Evolutionary conservation across 2,329 filamentous ascomycete genomes (phyloP), one percentile per base, ranked within the genome.

Genomic region (Alternaria atra): DNA sequence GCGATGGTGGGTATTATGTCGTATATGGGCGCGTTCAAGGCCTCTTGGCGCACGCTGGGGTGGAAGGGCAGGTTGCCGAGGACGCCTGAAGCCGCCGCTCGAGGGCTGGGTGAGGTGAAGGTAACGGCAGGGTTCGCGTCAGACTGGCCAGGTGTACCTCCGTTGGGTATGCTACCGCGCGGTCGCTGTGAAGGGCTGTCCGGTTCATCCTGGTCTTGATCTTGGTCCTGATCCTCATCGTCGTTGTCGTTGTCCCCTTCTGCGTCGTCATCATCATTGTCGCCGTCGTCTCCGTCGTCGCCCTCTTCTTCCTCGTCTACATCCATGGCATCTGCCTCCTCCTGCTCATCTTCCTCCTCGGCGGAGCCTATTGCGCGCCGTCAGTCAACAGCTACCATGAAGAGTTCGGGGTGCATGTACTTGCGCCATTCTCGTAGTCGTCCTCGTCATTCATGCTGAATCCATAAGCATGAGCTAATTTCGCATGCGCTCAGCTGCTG

Each of bases 1-100:
- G 95, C 95, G 81, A 98, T 98, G 23, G 95, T 98, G 2, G 95
- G 95, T 1, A 97, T 91, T 61, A 99, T 97, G 76, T 99, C 95
- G 82, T 98, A 99, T 2, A 91, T 87, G 40, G 85, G 83, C 13
- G 95, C 94, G 1, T 86, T 90, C 51, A 97, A 82, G n/a, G 89
- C 91, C 73, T 97, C 93, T 10, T 89, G 85, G 0, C 91, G 88
- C n/a, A 93, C 85, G 51, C 82, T 84, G 1, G 90, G 90, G 48
- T 86, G 88, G 67, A 81, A 84, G 61, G 79, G 81, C 40, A 79
- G 80, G 52, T 71, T 65, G 68, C 74, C 75, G 69, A 71, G 59
- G 7, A 73, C 73, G 13, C 58, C 73, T 8, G 58, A 48, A 40
- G 66, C 73, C 15, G 68, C 80, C 60, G 74, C 66, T 62, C 79